Evolutionary conservation across 1,284 basidiomycete species (phyloP), one percentile per base, ranked within the genome.

Genomic region (Cutaneotrichosporon mucoides): DNA sequence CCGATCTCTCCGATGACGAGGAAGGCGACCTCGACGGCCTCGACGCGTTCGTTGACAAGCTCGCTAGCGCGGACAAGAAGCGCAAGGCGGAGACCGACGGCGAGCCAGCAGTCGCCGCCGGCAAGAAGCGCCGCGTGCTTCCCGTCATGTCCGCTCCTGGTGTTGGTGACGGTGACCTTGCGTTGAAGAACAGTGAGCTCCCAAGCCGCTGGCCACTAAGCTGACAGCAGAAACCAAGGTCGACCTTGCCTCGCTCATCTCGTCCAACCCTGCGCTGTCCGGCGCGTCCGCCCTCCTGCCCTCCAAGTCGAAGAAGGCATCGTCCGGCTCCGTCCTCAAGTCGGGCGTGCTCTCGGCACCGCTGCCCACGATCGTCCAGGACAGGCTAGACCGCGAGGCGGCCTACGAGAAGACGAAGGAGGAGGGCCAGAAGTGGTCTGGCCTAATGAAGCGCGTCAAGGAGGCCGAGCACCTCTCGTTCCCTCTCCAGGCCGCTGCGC

Each of bases 391-490:
- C 69, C 86, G 95, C 47, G 86, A 92, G 73, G 95, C 92, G 4
- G 96, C 95, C 0, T 97, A 97, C 75, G 90, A 93, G 69, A 84
- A 89, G 75, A 96, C 93, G 3, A 92, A 91, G 71, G 84, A 86
- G 66, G 94, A 98, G 75, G 89, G 95, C 3, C 86, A 90, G 66
- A 96, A 95, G 79, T 99, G 95, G 95, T 86, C 86, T 48, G 86
- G 86, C 8, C 90, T 92, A 2, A 97, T 96, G 87, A 88, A 88
- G 76, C 83, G 85, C 35, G 89, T 94, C 64, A 86, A 86, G 68
- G 88, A 92, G 85, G 92, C 93, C 5, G 92, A 96, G 68, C 90
- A 95, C 74, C 80, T 96, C 38, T 90, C 88, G 38, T 96, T 97
- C 76, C 93, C 93, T 11, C 81, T 97, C 6, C 93, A 96, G 83